Base-by-base conservation (phyloP, 139 green algal genomes). In the Chlamydomonas eustigma region DNA sequence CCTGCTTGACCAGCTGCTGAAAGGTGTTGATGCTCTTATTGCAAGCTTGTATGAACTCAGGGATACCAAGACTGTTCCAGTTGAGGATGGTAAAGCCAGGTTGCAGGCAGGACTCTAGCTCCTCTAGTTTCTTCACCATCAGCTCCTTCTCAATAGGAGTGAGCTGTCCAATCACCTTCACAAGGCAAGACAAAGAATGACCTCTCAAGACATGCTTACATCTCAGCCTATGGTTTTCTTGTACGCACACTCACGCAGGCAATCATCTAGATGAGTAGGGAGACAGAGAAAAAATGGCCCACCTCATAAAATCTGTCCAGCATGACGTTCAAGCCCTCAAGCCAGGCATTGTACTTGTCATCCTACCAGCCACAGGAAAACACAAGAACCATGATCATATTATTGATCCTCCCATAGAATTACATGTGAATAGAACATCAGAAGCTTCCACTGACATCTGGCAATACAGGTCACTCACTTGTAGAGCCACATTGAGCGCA, bases 41-140 rank as follows among this genome's bases (percentile, higher is more conserved):
- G 79, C 85, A 90, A 0, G 73, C 31, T 28, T 76, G 80, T 51
- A 94, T 88, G 85, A 97, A 98, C 32, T 94, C 87, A 1, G 82
- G 77, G 51, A 98, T 96, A 83, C 88, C 89, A 30, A 97, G 86
- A 36, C 84, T 93, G 82, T 95, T 95, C 94, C 94, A 98, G 86
- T 97, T 97, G 12, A 96, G 85, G 50, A 85, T 88, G 12, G 76
- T 79, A 75, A 97, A 91, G 69, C 93, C 94, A 2, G 92, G 87
- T 30, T 92, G 77, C 68, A 98, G 83, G 36, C 71, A 82, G 2
- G 51, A 22, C 71, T 93, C 83, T 64, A 98, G 89, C 66, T 87
- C 65, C 34, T 78, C 63, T 38, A 96, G 82, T 50, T 88, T 87
- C 33, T 82, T 73, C 1, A 66, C 65, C 81, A 97, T 84, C 50